Percentiles rank a stretch among this genome's conserved stretches.
phyloP scores from a whole-genome alignment of 108 stramenopile species.

The Nitzschia putrida region DNA sequence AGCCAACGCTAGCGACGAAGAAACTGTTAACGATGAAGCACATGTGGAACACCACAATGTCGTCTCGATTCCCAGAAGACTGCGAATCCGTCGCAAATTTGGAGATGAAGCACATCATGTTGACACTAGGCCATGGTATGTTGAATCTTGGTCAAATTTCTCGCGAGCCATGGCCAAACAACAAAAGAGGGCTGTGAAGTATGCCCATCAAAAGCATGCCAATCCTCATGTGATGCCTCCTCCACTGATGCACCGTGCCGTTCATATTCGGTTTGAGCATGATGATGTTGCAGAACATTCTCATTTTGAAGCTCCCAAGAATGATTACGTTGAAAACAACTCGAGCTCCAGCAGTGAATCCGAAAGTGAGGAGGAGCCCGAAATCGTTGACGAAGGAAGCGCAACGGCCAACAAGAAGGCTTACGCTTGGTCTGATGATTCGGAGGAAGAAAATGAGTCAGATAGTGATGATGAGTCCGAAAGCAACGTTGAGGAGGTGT shows the following conservation, averaged over 20 bases:
- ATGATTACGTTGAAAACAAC: constrained; percentile 13
- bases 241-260: constrained; percentile 51
- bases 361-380: background rate
- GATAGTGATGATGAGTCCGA: constrained; percentile 27
- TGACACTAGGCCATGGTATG: constrained; percentile 58
- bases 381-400: background rate
- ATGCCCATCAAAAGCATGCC: background rate
- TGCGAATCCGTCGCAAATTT: constrained; percentile 68
- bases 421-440: constrained; percentile 31
- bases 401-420: background rate
- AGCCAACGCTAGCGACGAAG: constrained; percentile 5
- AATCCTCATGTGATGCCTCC: background rate
- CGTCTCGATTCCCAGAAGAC: constrained; percentile 46
- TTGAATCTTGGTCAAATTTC: constrained; percentile 38
- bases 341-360: constrained; percentile 8
- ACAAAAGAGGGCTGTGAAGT: constrained; percentile 21
- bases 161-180: constrained; percentile 18
- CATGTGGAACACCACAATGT: background rate
- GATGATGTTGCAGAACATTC: constrained; percentile 11
- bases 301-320: constrained; percentile 10
- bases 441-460: constrained; percentile 1
- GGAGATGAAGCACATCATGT: constrained; percentile 73
- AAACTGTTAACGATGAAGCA: background rate
- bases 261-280: constrained; percentile 59
- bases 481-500: constrained; percentile 5